A percentile compares a stretch with the other conserved stretches of the same genome.
phyloP scores from a whole-genome alignment of 2,329 filamentous ascomycete species.

The Pseudocercospora ulei region DNA sequence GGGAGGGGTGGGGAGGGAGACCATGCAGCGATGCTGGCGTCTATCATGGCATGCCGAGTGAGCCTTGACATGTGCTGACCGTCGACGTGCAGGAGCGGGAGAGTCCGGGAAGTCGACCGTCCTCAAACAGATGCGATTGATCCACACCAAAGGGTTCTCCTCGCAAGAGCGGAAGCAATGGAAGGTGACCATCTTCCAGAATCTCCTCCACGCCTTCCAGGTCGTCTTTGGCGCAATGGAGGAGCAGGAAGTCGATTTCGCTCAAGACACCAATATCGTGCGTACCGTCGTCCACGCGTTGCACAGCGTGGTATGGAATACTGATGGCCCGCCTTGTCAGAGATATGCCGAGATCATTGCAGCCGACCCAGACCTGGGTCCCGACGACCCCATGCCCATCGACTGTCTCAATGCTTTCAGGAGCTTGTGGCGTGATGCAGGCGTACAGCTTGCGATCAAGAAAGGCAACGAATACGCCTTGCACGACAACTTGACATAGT shows the following conservation, averaged over 20 bases:
- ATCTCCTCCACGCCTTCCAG: conserved; percentile 85
- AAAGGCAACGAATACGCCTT: conserved; percentile 95
- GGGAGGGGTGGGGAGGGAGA: neutral
- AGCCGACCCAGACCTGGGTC: conserved; percentile 69
- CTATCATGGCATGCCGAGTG: conserved; percentile 2
- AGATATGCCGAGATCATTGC: conserved; percentile 68
- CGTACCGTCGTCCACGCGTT: conserved; percentile 30
- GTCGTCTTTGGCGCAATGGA: conserved; percentile 85
- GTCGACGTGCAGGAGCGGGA: conserved; percentile 59
- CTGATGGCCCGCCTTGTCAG: conserved; percentile 46
- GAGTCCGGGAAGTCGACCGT: conserved; percentile 96
- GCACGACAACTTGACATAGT: conserved; percentile 94
- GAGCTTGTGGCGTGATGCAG: conserved; percentile 69
- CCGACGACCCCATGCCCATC: conserved; percentile 67
- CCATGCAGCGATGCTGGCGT: neutral
- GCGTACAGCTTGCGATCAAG: conserved; percentile 75
- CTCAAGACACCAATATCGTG: conserved; percentile 70
- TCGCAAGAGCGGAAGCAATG: conserved; percentile 84
- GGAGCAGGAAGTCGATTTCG: conserved; percentile 69
- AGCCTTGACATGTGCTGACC: conserved; percentile 25
- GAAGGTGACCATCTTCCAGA: conserved; percentile 91
- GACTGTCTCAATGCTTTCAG: conserved; percentile 75
- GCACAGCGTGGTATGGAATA: conserved; percentile 15
- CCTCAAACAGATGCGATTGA: conserved; percentile 97
- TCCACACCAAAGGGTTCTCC: conserved; percentile 85